Evolutionary conservation across 805 yeast genomes (phyloP).

Genomic region (Candida ipomoeae): DNA sequence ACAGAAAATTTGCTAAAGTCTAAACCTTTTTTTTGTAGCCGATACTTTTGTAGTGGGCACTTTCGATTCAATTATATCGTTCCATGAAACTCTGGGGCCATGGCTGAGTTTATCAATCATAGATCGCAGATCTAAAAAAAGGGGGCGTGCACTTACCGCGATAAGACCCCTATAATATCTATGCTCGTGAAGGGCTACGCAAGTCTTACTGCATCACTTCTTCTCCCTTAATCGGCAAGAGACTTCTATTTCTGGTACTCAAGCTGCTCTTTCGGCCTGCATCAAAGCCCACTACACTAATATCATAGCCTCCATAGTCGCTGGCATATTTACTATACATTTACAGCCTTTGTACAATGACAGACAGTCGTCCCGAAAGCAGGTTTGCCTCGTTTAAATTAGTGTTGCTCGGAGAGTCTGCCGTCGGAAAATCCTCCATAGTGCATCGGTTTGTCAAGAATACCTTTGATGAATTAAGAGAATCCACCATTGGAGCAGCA

Average conservation of each 20-base stretch:
- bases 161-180: conserved; percentile 2
- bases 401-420: conserved; percentile 94
- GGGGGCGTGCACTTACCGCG: conserved; percentile 9
- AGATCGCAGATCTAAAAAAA: neutral
- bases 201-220: neutral
- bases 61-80: no score
- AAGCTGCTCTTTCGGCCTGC: neutral
- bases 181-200: conserved; percentile 2
- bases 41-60: neutral
- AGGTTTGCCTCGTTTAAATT: conserved; percentile 65
- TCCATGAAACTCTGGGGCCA: neutral
- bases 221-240: neutral
- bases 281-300: neutral
- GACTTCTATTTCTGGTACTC: neutral
- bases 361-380: conserved; percentile 9
- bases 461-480: conserved; percentile 95
- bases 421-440: conserved; percentile 93
- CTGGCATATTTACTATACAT: neutral
- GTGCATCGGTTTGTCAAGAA: conserved; percentile 90
- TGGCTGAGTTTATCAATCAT: neutral
- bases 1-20: neutral
- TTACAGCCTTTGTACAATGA: conserved; percentile 2
- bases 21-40: neutral
- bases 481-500: conserved; percentile 98
- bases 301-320: neutral